phyloP scores from a whole-genome alignment of 176 grass and related monocot species.

The Canna indica region DNA sequence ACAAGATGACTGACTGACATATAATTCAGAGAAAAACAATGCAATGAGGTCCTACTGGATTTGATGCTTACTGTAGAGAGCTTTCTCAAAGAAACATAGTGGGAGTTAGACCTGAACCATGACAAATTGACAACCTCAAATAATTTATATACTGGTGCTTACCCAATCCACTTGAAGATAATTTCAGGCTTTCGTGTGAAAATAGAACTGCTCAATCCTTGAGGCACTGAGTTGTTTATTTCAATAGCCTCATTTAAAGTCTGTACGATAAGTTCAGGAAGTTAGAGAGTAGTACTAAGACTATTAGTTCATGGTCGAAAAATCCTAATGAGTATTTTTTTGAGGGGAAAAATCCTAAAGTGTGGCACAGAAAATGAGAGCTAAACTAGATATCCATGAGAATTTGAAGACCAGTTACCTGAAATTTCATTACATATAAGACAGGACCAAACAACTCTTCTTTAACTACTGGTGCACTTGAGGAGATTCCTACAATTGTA shows the following conservation, averaged over 20 bases:
- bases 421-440: conserved; percentile 97
- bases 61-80: no score
- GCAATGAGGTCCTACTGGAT: no score
- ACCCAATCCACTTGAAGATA: conserved; percentile 99
- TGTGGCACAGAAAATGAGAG: background rate
- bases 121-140: no score
- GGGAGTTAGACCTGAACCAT: background rate
- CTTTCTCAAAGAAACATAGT: background rate
- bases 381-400: background rate
- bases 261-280: conserved; percentile 30
- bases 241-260: conserved; percentile 87
- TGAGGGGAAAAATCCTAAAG: no score
- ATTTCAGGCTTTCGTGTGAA: conserved; percentile 81
- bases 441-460: conserved; percentile 95
- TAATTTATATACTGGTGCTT: conserved; percentile 22
- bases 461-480: conserved; percentile 65
- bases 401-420: conserved; percentile 28
- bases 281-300: conserved; percentile 11
- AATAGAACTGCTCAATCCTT: conserved; percentile 96
- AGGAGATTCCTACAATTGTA: conserved; percentile 82
- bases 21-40: no score
- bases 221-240: conserved; percentile 92
- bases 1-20: no score
- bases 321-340: background rate
- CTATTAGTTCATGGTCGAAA: no score